A percentile compares a stretch with the other conserved stretches of the same genome.
Conservation (phyloP, 345 rosid genomes). For the Microcos paniculata region DNA sequence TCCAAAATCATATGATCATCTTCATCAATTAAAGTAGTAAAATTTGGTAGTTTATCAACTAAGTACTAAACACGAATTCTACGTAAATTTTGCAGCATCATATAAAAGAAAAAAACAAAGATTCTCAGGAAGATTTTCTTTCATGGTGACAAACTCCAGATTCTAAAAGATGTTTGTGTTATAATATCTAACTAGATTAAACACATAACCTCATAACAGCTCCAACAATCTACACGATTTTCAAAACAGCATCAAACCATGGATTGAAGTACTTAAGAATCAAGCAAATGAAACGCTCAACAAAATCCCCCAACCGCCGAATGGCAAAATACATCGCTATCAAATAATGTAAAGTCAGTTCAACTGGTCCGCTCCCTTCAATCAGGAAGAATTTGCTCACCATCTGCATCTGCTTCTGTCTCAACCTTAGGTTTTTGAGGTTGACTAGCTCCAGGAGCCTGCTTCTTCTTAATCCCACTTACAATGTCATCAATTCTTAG, state of each 20-base stretch:
- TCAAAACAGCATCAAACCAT: not conserved
- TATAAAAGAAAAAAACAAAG: too few relatives aligned
- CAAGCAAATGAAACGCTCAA: not conserved
- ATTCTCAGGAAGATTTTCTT: too few relatives aligned
- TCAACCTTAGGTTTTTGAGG: conserved; percentile 68
- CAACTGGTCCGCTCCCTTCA: conserved; percentile 18
- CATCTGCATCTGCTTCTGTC: conserved; percentile 90
- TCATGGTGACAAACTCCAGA: too few relatives aligned
- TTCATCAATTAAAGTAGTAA: too few relatives aligned
- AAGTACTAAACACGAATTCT: too few relatives aligned
- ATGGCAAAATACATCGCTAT: not conserved
- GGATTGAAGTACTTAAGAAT: not conserved
- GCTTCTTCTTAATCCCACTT: conserved; percentile 95
- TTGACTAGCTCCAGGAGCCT: conserved; percentile 76
- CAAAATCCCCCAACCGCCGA: not conserved
- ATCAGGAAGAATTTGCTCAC: conserved; percentile 90
- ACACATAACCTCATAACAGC: not conserved
- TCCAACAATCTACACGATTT: not conserved
- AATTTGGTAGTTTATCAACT: too few relatives aligned
- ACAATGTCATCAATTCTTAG: conserved; percentile 93
- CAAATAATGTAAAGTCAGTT: not conserved
- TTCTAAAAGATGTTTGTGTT: not conserved
- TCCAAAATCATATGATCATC: too few relatives aligned
- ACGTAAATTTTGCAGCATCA: too few relatives aligned
- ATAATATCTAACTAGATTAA: not conserved